Conservation (phyloP, 805 yeast species). For the Candida xiaguanensis region DNA sequence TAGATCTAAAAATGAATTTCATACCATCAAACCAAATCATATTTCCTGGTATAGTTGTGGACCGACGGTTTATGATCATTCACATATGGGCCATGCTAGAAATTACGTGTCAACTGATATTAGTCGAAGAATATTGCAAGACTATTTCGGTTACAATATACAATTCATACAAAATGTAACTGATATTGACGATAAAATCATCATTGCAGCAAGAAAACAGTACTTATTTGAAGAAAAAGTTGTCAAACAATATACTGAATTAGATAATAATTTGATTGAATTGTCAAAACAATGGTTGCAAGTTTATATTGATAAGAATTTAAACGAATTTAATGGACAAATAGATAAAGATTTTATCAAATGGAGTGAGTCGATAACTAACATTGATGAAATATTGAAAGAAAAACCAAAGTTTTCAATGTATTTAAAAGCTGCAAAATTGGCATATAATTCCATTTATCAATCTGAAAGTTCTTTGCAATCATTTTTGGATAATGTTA, state of each 20-base stretch:
- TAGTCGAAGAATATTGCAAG: constrained; percentile 81
- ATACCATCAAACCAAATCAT: constrained; percentile 60
- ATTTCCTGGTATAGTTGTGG: constrained; percentile 98
- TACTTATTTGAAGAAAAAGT: constrained; percentile 67
- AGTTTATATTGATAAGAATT: constrained; percentile 50
- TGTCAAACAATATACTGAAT: constrained; percentile 19
- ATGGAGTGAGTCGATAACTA: constrained; percentile 50
- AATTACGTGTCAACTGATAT: constrained; percentile 94
- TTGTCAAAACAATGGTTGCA: constrained; percentile 44
- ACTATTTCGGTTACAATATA: constrained; percentile 88
- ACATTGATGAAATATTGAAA: constrained; percentile 47
- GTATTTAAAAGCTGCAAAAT: constrained; percentile 62
- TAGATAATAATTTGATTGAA: constrained; percentile 32
- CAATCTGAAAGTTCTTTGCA: constrained; percentile 18
- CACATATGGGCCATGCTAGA: constrained; percentile 98
- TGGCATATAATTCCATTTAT: constrained; percentile 48
- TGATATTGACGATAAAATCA: constrained; percentile 97
- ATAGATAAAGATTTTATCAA: constrained; percentile 34
- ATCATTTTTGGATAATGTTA: constrained; percentile 48
- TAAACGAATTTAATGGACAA: constrained; percentile 40
- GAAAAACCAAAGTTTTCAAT: constrained; percentile 82
- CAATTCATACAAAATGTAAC: constrained; percentile 94
- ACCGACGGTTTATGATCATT: constrained; percentile 93
- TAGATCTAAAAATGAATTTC: constrained; percentile 70
- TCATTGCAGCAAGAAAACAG: constrained; percentile 88